Evolutionary conservation across 139 green algal species (phyloP).

Genomic region (Picochlorum sp.): DNA sequence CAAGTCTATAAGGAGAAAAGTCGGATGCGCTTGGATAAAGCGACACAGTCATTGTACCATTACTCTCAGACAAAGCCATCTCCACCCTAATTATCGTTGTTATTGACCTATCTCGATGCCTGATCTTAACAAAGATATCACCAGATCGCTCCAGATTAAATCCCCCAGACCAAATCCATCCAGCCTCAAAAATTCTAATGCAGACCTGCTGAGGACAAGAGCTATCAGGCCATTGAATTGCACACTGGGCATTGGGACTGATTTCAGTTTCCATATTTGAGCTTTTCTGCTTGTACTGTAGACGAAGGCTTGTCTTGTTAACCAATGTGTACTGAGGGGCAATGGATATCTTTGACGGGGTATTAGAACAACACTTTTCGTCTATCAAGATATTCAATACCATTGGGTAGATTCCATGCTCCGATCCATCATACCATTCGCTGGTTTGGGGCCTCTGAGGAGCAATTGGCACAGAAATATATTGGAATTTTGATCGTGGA

Average conservation of each 20-base stretch:
- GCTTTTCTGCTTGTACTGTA: conserved; percentile 55
- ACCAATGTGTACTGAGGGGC: conserved; percentile 60
- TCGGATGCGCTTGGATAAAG: conserved; percentile 41
- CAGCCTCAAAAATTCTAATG: conserved; percentile 56
- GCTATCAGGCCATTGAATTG: conserved; percentile 54
- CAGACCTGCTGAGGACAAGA: conserved; percentile 39
- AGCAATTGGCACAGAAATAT: no score
- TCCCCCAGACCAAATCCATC: conserved; percentile 71
- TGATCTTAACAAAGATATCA: conserved; percentile 57
- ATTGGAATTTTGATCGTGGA: no score
- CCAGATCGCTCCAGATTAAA: conserved; percentile 51
- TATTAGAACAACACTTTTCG: no score
- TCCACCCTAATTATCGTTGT: conserved; percentile 61
- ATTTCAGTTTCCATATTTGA: conserved; percentile 28
- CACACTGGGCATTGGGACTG: conserved; percentile 13
- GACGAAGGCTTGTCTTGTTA: conserved; percentile 44
- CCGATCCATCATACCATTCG: no score
- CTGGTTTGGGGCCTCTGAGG: no score
- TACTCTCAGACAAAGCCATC: conserved; percentile 15
- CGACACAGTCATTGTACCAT: conserved; percentile 17
- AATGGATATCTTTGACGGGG: conserved; percentile 66
- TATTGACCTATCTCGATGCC: conserved; percentile 36
- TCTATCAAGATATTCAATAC: no score
- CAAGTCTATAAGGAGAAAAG: conserved; percentile 63
- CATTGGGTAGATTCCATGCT: no score